Conservation (phyloP, 2,329 filamentous ascomycete species). For the Fusarium dlaminii region DNA sequence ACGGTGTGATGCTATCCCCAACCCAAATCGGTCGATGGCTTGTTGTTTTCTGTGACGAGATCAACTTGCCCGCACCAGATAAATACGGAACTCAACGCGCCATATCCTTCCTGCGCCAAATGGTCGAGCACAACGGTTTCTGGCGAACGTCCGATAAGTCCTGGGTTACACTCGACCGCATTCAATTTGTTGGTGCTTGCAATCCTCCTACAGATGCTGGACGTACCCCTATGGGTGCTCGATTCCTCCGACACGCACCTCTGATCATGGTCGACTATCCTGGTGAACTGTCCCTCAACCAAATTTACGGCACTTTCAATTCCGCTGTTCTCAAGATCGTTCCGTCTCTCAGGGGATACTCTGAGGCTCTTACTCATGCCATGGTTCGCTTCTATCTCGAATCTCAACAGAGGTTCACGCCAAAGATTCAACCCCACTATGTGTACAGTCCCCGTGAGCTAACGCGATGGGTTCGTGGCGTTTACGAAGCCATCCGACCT, state of each 20-base stretch:
- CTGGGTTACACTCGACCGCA: conserved; percentile 96
- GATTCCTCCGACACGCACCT: conserved; percentile 96
- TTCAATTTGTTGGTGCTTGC: conserved; percentile 98
- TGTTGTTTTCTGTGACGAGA: conserved; percentile 98
- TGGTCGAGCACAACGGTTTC: conserved; percentile 99
- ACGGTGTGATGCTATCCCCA: conserved; percentile 93
- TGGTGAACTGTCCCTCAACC: conserved; percentile 89
- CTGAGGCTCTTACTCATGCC: conserved; percentile 91
- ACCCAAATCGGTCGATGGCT: conserved; percentile 98
- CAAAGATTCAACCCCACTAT: conserved; percentile 97
- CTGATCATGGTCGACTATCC: conserved; percentile 99
- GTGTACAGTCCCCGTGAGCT: conserved; percentile 99
- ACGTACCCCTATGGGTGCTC: conserved; percentile 89
- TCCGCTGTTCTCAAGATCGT: conserved; percentile 96
- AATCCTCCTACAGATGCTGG: conserved; percentile 98
- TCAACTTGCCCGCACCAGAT: conserved; percentile 97
- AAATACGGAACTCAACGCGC: conserved; percentile 97
- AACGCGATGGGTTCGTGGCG: conserved; percentile 95
- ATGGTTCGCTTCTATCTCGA: conserved; percentile 98
- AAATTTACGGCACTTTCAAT: conserved; percentile 99
- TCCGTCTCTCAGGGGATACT: conserved; percentile 91
- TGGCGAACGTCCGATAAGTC: conserved; percentile 98
- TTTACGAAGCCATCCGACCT: conserved; percentile 96
- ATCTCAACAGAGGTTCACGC: conserved; percentile 93
- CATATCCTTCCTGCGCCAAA: conserved; percentile 95